Conservation (phyloP, 2,329 filamentous ascomycete genomes). For the Cladosporium sp. region DNA sequence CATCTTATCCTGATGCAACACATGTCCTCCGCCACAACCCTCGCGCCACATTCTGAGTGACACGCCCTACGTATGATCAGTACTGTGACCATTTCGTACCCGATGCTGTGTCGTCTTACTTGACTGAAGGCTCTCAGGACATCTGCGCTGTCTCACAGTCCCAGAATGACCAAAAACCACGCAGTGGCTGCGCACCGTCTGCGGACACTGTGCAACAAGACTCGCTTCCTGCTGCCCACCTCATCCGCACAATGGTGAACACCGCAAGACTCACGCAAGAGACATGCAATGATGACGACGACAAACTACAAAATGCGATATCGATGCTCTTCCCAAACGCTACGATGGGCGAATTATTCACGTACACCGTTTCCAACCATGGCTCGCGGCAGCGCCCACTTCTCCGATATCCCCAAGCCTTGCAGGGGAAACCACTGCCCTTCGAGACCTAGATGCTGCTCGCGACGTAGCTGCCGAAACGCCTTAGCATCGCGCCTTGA, state of each 20-base stretch:
- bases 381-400: neutral
- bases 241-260: neutral
- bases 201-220: conserved; percentile 5
- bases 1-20: neutral
- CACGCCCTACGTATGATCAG: neutral
- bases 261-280: neutral
- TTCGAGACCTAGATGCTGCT: neutral
- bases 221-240: conserved; percentile 3
- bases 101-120: neutral
- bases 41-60: neutral
- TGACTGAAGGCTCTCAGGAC: neutral
- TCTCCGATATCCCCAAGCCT: neutral
- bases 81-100: neutral
- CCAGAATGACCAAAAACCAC: neutral
- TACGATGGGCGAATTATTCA: neutral
- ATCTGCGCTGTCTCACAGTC: neutral
- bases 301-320: neutral
- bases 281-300: neutral
- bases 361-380: neutral
- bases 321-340: neutral
- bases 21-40: neutral
- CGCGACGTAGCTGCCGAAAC: neutral
- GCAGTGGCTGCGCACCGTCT: conserved; percentile 1
- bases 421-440: conserved; percentile 5
- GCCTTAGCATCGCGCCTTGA: conserved; percentile 6